Evolutionary conservation across 2,329 filamentous ascomycete genomes (phyloP).

Genomic region (Phoma sp.): DNA sequence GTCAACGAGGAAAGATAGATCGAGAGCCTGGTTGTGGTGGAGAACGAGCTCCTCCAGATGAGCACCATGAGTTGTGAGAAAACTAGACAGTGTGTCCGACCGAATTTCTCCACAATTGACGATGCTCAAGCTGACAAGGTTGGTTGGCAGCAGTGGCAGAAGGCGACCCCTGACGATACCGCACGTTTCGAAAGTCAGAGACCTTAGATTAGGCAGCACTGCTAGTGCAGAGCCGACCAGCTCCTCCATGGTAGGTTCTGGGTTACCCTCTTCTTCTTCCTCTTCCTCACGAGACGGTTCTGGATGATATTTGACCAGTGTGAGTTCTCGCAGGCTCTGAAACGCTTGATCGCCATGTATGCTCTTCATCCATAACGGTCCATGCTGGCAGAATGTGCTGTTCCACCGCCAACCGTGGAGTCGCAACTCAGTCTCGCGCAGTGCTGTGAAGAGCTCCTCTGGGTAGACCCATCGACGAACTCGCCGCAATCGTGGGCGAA

Average conservation of each 20-base stretch:
- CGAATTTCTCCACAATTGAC: conserved; percentile 80
- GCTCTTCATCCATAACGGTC: conserved; percentile 47
- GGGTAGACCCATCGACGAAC: conserved; percentile 72
- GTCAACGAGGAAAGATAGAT: conserved; percentile 74
- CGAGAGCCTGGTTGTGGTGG: conserved; percentile 80
- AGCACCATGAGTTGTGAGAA: conserved; percentile 71
- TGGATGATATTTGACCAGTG: conserved; percentile 45
- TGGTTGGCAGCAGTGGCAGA: conserved; percentile 71
- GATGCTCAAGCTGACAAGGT: conserved; percentile 72
- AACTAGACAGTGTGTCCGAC: conserved; percentile 70
- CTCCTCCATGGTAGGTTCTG: conserved; percentile 49
- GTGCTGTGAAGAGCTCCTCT: conserved; percentile 67
- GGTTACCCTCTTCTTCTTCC: conserved; percentile 21
- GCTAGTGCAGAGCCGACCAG: conserved; percentile 58
- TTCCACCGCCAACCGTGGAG: conserved; percentile 66
- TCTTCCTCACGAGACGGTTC: conserved; percentile 22
- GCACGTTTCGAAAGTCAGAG: conserved; percentile 77
- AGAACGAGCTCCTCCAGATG: conserved; percentile 73
- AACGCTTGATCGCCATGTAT: conserved; percentile 56
- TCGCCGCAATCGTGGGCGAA: conserved; percentile 63
- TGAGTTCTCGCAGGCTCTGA: conserved; percentile 46
- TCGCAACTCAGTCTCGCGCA: conserved; percentile 60
- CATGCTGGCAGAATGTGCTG: conserved; percentile 52
- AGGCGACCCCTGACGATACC: conserved; percentile 73
- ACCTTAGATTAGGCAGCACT: conserved; percentile 68